Evolutionary conservation across 2,329 filamentous ascomycete genomes (phyloP).

Genomic region (Clarireedia homoeocarpa): DNA sequence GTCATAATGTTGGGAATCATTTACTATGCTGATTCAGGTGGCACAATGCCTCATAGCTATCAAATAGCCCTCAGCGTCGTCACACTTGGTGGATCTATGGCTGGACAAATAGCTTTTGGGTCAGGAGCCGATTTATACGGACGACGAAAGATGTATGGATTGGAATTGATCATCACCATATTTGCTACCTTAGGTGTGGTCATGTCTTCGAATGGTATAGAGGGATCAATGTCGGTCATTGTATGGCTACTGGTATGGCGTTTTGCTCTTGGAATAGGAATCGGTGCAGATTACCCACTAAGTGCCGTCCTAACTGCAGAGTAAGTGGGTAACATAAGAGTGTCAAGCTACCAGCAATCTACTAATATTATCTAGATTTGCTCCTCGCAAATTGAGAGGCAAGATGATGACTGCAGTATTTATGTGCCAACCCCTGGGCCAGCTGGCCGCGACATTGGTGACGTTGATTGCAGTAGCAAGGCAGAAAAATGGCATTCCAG

Average conservation of each 20-base stretch:
- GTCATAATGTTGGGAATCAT: slow-evolving; percentile 63
- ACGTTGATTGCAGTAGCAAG: slow-evolving; percentile 30
- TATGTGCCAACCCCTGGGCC: slow-evolving; percentile 74
- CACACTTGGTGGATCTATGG: slow-evolving; percentile 69
- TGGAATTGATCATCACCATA: slow-evolving; percentile 66
- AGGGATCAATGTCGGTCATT: slow-evolving; percentile 50
- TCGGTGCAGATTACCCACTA: slow-evolving; percentile 73
- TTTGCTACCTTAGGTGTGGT: slow-evolving; percentile 37
- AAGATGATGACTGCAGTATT: slow-evolving; percentile 79
- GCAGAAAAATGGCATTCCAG: background rate
- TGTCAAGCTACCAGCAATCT: background rate
- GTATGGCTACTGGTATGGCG: slow-evolving; percentile 65
- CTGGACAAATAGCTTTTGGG: slow-evolving; percentile 71
- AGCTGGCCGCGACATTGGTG: slow-evolving; percentile 61
- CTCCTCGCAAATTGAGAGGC: slow-evolving; percentile 70
- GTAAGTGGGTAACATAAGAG: slow-evolving; percentile 22
- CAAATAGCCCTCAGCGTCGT: slow-evolving; percentile 74
- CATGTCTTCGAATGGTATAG: slow-evolving; percentile 46
- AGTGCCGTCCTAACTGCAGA: slow-evolving; percentile 68
- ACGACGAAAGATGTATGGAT: slow-evolving; percentile 71
- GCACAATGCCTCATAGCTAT: slow-evolving; percentile 32
- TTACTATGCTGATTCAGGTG: slow-evolving; percentile 35
- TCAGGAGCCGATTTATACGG: slow-evolving; percentile 68
- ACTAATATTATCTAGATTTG: slow-evolving; percentile 46
- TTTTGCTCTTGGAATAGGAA: slow-evolving; percentile 66